Conservation (phyloP, 2,329 filamentous ascomycete genomes). For the Cytospora schulzeri region DNA sequence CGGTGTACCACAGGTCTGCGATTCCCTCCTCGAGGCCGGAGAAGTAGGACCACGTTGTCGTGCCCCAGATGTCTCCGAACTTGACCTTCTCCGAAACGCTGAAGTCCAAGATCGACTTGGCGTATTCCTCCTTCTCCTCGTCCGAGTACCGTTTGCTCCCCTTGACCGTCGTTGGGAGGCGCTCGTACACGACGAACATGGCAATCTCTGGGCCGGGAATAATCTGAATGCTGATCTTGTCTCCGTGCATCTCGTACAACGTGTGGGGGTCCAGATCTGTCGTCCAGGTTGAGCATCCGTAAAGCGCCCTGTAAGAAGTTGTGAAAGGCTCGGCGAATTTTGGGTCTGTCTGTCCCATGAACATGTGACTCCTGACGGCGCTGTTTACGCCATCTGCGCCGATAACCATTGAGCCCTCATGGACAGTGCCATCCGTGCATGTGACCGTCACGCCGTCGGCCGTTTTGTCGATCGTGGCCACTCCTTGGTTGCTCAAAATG, state of each 20-base stretch:
- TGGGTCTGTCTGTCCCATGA: conserved; percentile 16
- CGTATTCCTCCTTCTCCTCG: conserved; percentile 26
- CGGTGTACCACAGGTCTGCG: conserved; percentile 27
- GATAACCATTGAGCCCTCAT: conserved; percentile 33
- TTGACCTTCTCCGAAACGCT: conserved; percentile 25
- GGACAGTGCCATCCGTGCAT: conserved; percentile 30
- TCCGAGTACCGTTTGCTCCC: conserved; percentile 26
- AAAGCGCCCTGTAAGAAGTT: conserved; percentile 28
- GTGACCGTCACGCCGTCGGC: conserved; percentile 29
- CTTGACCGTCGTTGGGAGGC: conserved; percentile 22
- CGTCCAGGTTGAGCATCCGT: conserved; percentile 25
- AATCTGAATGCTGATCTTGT: conserved; percentile 21
- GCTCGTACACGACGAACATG: conserved; percentile 29
- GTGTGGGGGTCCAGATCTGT: conserved; percentile 16
- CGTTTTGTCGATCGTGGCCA: conserved; percentile 28
- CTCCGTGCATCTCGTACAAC: conserved; percentile 27
- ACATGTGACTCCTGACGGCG: conserved; percentile 30
- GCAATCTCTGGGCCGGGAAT: conserved; percentile 17
- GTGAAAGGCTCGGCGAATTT: conserved; percentile 26
- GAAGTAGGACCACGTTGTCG: conserved; percentile 19
- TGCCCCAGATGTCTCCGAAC: conserved; percentile 28
- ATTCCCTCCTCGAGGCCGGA: conserved; percentile 30
- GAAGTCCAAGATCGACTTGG: conserved; percentile 19
- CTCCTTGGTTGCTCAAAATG: conserved; percentile 29
- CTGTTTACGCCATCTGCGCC: conserved; percentile 35